These are phyloP conservation scores for Cercospora berteroae DNA, from an alignment of 2,329 filamentous ascomycete genomes.

Conservation along the genomic window DNA sequence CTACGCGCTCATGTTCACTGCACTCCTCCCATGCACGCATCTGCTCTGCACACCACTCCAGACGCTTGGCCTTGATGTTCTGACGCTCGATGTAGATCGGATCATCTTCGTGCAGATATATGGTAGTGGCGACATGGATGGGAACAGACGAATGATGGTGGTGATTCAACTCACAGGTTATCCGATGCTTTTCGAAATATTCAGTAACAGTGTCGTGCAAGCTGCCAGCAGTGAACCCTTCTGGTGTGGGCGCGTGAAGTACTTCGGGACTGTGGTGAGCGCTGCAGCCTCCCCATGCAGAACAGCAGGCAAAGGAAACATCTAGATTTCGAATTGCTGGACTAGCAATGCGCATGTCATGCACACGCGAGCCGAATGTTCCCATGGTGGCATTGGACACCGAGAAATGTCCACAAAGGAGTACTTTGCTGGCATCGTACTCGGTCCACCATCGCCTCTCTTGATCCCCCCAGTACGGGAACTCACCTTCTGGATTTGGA, in stretches of 20 bases:
- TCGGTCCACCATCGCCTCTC: not conserved
- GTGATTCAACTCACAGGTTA: too few relatives aligned
- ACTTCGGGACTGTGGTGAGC: not conserved
- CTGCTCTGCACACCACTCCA: too few relatives aligned
- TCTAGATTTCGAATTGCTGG: not conserved
- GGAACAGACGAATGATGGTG: too few relatives aligned
- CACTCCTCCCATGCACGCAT: too few relatives aligned
- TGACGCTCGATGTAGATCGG: constrained; percentile 37
- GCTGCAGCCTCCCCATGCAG: not conserved
- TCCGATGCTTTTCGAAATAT: not conserved
- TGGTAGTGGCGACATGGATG: not conserved
- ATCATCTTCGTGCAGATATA: not conserved
- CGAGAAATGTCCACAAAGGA: not conserved
- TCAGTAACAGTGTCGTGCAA: not conserved
- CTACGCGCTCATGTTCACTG: too few relatives aligned
- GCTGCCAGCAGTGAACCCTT: not conserved
- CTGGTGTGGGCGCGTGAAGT: not conserved
- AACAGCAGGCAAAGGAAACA: not conserved
- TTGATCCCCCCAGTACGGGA: not conserved
- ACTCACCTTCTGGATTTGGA: too few relatives aligned
- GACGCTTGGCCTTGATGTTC: too few relatives aligned
- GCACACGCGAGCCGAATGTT: not conserved
- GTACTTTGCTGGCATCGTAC: not conserved
- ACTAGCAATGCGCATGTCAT: not conserved
- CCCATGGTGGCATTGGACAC: not conserved